Percentiles rank a stretch among this genome's conserved stretches.
Evolutionary conservation across 2,329 filamentous ascomycete genomes (phyloP).

Genomic region (Teratosphaeria pseudoeucalypti): DNA sequence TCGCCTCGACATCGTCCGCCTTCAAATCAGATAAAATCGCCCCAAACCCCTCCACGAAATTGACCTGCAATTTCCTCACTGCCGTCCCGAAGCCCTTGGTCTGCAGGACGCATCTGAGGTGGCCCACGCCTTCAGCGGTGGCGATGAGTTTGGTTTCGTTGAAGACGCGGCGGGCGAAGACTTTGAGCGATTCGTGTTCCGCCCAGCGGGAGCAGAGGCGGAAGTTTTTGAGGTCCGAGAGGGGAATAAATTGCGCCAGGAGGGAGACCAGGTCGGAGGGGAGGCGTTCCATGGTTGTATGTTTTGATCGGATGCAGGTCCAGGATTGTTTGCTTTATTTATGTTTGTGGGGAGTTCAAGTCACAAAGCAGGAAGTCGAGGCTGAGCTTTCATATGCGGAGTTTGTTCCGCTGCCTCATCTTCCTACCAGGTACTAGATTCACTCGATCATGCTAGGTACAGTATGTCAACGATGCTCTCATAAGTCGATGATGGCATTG

Average conservation of each 20-base stretch:
- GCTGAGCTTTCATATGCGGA: background rate
- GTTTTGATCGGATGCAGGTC: background rate
- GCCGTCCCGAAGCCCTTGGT: background rate
- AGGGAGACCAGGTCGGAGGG: background rate
- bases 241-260: background rate
- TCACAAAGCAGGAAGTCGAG: background rate
- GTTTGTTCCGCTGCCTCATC: background rate
- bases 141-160: background rate
- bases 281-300: background rate
- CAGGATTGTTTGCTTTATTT: background rate
- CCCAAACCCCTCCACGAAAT: background rate
- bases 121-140: background rate
- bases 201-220: background rate
- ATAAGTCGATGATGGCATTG: background rate
- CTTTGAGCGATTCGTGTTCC: background rate
- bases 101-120: background rate
- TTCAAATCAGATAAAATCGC: background rate
- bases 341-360: background rate
- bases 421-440: background rate
- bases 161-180: background rate
- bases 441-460: no score
- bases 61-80: background rate
- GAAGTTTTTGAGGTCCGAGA: background rate
- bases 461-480: no score
- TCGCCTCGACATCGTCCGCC: background rate